Percentiles rank a stretch among this genome's conserved stretches.
Evolutionary conservation across 208 protist genomes (phyloP).

Genomic region (Acanthamoeba castellanii): DNA sequence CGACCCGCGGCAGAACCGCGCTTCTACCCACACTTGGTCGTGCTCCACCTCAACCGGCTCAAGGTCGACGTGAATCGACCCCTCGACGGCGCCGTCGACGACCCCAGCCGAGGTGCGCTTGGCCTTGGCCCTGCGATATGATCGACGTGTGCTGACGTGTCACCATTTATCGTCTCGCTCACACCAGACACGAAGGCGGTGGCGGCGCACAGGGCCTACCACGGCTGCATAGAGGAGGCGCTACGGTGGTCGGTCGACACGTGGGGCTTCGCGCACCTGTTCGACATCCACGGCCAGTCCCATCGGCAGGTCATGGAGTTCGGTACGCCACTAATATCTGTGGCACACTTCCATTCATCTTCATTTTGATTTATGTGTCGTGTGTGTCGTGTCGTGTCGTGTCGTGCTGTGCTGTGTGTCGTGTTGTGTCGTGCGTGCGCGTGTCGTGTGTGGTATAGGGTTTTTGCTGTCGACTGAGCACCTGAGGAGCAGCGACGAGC

Average conservation of each 20-base stretch:
- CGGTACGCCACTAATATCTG: neutral
- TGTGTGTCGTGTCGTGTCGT: no score
- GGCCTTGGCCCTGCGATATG: no score
- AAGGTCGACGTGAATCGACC: neutral
- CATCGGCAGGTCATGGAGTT: conserved; percentile 20
- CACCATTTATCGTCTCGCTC: no score
- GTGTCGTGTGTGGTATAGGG: neutral
- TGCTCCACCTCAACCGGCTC: neutral
- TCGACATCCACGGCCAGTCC: conserved; percentile 12
- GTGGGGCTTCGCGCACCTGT: conserved; percentile 19
- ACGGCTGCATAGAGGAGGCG: neutral
- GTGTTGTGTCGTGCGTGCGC: no score
- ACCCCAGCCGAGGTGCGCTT: neutral
- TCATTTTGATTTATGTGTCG: neutral
- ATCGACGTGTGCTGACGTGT: no score
- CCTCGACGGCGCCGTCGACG: neutral
- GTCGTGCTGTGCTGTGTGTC: no score
- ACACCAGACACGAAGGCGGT: neutral
- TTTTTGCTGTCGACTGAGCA: neutral
- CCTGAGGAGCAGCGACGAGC: neutral
- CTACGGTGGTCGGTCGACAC: neutral
- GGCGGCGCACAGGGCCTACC: neutral
- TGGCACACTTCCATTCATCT: no score
- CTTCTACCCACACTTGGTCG: neutral
- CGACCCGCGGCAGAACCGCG: no score